Conservation (phyloP, 371 early-diverging fungal species). For the Pancytospora epiphaga region DNA sequence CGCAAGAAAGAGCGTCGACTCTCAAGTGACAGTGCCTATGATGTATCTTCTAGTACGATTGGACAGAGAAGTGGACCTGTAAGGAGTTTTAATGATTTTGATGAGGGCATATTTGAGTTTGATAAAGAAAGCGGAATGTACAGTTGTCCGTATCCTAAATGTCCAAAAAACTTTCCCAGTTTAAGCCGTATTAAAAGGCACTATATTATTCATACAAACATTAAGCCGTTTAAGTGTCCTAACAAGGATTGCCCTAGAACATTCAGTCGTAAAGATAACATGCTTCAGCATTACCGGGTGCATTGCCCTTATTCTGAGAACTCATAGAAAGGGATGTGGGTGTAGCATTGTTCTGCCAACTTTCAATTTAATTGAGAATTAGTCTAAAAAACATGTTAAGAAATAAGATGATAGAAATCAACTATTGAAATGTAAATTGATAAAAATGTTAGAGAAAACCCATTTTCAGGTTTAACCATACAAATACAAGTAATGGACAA, state of each 20-base stretch:
- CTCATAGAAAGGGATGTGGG: no score
- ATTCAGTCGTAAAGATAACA: constrained; percentile 62
- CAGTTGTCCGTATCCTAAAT: constrained; percentile 52
- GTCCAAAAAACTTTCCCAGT: constrained; percentile 57
- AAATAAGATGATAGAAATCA: no score
- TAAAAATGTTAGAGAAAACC: no score
- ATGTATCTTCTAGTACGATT: neutral
- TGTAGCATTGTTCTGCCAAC: no score
- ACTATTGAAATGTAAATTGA: no score
- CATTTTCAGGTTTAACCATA: no score
- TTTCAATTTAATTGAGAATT: no score
- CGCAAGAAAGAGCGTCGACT: neutral
- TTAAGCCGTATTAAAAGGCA: constrained; percentile 59
- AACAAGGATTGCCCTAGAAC: constrained; percentile 56
- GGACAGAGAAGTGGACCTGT: neutral
- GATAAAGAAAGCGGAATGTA: constrained; percentile 36
- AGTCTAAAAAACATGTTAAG: no score
- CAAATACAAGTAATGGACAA: no score
- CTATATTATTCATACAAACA: constrained; percentile 60
- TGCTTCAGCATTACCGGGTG: constrained; percentile 61
- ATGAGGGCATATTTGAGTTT: constrained; percentile 48
- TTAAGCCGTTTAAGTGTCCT: constrained; percentile 61
- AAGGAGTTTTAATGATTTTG: constrained; percentile 45
- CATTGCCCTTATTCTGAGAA: constrained; percentile 47
- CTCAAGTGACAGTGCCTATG: neutral